These are phyloP conservation scores for Hibiscus mutabilis DNA, from an alignment of 345 rosid genomes.

Conservation along the genomic window DNA sequence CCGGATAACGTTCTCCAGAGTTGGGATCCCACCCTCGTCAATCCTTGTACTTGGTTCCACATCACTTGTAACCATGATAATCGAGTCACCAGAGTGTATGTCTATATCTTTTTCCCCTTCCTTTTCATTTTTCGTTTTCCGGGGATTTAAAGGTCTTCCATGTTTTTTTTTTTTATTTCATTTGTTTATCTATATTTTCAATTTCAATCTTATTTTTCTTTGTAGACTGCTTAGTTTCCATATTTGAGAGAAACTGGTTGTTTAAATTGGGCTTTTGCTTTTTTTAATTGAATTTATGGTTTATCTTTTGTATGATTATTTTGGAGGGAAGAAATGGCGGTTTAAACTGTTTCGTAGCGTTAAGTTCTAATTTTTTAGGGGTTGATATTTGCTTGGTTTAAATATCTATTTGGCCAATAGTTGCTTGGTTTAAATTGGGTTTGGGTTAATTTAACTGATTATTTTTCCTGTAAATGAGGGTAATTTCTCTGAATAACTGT, in stretches of 20 bases:
- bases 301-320: background rate
- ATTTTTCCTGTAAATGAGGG: background rate
- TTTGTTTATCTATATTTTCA: background rate
- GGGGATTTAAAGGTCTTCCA: background rate
- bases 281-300: background rate
- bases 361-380: background rate
- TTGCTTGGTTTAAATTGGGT: background rate
- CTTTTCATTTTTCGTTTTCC: background rate
- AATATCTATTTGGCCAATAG: background rate
- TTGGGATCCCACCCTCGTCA: slow-evolving; percentile 99
- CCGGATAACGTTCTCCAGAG: slow-evolving; percentile 90
- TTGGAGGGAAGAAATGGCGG: background rate
- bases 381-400: background rate
- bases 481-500: background rate
- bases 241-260: background rate
- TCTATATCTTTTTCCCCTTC: background rate
- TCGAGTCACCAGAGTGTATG: slow-evolving; percentile 88
- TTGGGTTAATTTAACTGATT: background rate
- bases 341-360: background rate
- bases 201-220: background rate
- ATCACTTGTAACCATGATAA: slow-evolving; percentile 82
- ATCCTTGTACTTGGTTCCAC: slow-evolving; percentile 98
- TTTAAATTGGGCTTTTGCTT: background rate
- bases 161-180: background rate
- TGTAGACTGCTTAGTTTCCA: background rate